A percentile compares a stretch with the other conserved stretches of the same genome.
phyloP scores from a whole-genome alignment of 1,284 basidiomycete genomes.

The Papiliotrema laurentii region DNA sequence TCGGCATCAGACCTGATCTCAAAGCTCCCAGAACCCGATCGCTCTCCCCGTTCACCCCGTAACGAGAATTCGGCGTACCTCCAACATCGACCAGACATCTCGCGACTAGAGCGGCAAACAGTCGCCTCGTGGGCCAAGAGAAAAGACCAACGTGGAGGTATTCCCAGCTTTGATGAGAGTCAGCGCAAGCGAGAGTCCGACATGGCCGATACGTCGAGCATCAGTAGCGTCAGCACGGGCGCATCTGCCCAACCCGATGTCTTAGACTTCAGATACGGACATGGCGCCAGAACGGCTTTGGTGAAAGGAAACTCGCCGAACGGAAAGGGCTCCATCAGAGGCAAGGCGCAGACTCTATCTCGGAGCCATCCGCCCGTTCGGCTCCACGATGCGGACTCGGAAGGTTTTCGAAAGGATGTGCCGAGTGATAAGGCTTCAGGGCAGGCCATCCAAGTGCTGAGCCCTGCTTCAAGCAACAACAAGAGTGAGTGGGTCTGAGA shows the following conservation, averaged over 20 bases:
- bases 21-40: neutral
- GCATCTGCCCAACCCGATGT: neutral
- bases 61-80: constrained; percentile 19
- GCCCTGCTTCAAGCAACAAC: too few relatives aligned
- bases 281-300: too few relatives aligned
- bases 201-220: constrained; percentile 25
- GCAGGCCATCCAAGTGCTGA: too few relatives aligned
- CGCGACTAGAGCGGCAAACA: constrained; percentile 78
- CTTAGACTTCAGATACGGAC: neutral
- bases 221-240: constrained; percentile 2
- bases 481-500: too few relatives aligned
- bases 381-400: neutral
- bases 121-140: constrained; percentile 62
- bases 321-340: neutral
- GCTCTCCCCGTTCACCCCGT: constrained; percentile 14
- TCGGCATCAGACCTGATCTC: too few relatives aligned
- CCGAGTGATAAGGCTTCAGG: too few relatives aligned
- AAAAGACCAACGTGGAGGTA: constrained; percentile 43
- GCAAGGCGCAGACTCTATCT: neutral
- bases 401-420: too few relatives aligned
- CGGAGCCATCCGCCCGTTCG: neutral
- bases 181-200: constrained; percentile 51
- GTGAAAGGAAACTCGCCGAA: neutral
- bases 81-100: constrained; percentile 25
- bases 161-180: constrained; percentile 65